Evolutionary conservation across 345 rosid genomes (phyloP), one percentile per base, ranked within the genome.

Genomic region (Citrus unshiu): DNA sequence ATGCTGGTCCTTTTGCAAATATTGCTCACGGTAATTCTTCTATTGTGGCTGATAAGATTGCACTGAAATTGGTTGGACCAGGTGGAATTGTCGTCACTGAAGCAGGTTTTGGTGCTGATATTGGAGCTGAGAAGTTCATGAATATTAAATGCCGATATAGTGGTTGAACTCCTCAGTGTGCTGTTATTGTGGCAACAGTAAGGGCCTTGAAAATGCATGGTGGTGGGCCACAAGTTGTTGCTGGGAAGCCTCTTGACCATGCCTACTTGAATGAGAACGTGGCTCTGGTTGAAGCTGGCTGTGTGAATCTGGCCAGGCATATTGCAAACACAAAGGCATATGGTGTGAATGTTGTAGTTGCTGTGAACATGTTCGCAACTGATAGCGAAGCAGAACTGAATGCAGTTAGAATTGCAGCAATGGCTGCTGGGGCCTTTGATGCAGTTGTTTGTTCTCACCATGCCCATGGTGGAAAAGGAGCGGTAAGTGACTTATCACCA

Each of bases 151-250:
- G 98, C 72, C 88, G 95, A 57, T 96, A 93, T 82, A 92, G 99
- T 62, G 95, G 97, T 59, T 79, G 94, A 77, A 90, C 80, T 65
- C 98, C 99, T 67, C 99, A 96, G 74, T 96, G 98, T 84, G 98
- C 98, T 56, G 84, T 96, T 83, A 93, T 96, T 73, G 99, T 96
- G 77, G 99, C 98, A 19, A 96, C 99, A 0, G 86, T 96, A 75
- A 91, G 99, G 82, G 99, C 98, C 80, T 88, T 94, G 91, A 96
- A 96, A 83, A 94, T 96, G 99, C 99, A 96, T 72, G 99, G 99
- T 61, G 99, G 98, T 30, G 99, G 99, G 27, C 99, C 98, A 73
- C 84, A 83, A 74, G 99, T 94, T 80, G 94, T 91, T 77, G 99
- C 99, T 46, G 99, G 99, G 86, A 94, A 89, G 84, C 98, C 99